These are phyloP conservation scores for Penicillium egyptiacum DNA, from an alignment of 495 filamentous ascomycete species.

Conservation along the genomic window DNA sequence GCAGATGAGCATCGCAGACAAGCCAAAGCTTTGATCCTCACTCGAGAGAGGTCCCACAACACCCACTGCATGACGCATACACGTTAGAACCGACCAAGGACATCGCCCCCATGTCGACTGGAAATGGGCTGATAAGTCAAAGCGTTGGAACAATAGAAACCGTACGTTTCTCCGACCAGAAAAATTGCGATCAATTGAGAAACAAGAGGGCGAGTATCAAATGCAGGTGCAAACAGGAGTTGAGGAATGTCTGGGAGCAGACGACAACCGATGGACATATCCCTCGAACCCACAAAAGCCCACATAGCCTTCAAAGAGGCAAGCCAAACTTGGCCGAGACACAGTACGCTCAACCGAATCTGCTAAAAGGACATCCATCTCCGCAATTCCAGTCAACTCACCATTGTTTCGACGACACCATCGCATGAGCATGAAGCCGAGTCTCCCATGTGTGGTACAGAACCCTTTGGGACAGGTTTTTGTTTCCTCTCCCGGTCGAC, in stretches of 20 bases:
- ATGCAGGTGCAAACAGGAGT: constrained; percentile 11
- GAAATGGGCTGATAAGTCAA: constrained; percentile 7
- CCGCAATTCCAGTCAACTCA: constrained; percentile 27
- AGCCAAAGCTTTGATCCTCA: constrained; percentile 96
- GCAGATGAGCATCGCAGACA: constrained; percentile 57
- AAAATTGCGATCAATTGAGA: constrained; percentile 12
- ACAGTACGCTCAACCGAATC: constrained; percentile 35
- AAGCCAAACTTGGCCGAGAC: constrained; percentile 38
- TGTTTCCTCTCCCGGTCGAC: constrained; percentile 68
- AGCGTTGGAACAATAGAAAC: constrained; percentile 13
- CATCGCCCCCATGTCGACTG: constrained; percentile 1
- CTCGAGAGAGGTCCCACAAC: constrained; percentile 82
- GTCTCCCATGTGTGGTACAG: constrained; percentile 72
- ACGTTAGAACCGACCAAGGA: constrained; percentile 8
- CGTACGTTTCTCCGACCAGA: constrained; percentile 9
- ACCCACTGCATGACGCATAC: constrained; percentile 15
- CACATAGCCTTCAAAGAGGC: constrained; percentile 25
- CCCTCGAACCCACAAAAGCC: constrained; percentile 5
- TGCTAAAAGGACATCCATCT: constrained; percentile 34
- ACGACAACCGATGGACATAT: constrained; percentile 24
- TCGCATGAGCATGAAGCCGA: constrained; percentile 13
- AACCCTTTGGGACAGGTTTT: constrained; percentile 82
- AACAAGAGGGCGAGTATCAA: constrained; percentile 2
- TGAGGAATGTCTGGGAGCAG: constrained; percentile 18
- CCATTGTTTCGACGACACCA: not conserved